Evolutionary conservation across 2,329 filamentous ascomycete species (phyloP), one percentile per base, ranked within the genome.

Genomic region (Aspergillus carbonarius): DNA sequence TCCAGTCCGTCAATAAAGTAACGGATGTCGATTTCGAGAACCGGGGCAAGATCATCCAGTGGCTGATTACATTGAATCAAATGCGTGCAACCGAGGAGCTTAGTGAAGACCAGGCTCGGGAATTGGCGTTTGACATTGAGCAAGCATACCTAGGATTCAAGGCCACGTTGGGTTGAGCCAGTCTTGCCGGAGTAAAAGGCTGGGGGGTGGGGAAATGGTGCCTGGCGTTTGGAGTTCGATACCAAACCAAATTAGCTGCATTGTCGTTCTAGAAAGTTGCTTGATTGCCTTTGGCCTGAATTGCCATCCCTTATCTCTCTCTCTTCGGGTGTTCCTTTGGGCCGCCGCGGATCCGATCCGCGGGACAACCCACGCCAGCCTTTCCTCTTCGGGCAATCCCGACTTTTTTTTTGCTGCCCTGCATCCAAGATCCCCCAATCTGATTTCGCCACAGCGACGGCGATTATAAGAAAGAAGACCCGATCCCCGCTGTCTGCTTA

Each of bases 61-160:
- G 95, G 95, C 83, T 99, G 65, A 99, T 99, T 69, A 90, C 91
- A 6, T 81, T 99, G 63, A 99, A 99, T 73, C 93, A 97, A 78
- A 98, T 99, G 95, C 91, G 91, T 71, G 95, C 93, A 8, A 92
- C 92, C 1, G 93, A 98, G 70, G 92, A 96, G 74, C 76, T 99
- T 66, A 88, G 85, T 66, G 90, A 96, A 69, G 88, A 93, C 58
- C 92, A 97, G 77, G 90, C 90, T 5, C 83, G 93, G 58, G 92
- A 99, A 75, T 79, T 98, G 66, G 90, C 95, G 66, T 86, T 96
- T 74, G 93, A 98, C 73, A 96, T 98, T 70, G 92, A 96, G 72
- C 88, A 91, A 70, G 93, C 93, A 40, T 98, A 98, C 72, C 88
- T 93, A 68, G 93, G 93, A 1, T 98, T 98, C 76, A 96, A 97